Base-by-base conservation (phyloP, 805 yeast genomes). In the Starmerella cellae region DNA sequence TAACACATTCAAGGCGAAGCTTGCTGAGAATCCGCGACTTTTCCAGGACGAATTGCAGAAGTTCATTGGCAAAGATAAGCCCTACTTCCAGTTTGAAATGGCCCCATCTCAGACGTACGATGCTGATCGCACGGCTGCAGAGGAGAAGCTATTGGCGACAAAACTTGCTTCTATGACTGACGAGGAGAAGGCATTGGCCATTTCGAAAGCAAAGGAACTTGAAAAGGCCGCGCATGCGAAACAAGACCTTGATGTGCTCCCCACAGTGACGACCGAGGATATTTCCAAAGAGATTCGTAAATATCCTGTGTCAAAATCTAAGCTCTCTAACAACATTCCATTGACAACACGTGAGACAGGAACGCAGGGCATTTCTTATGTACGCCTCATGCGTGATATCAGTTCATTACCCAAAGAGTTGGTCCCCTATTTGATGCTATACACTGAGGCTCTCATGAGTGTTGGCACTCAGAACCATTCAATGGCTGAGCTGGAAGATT, bases 401-500 rank as follows among this genome's bases (percentile, higher is more conserved):
- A 62, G 72, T 8, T 47, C 62, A 3, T 56, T 88, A 5, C 88
- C 94, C 11, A 50, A 62, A 2, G 74, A 75, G 5, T 65, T 82
- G 37, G 69, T 78, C 42, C 76, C 79, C 29, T 85, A 73, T 50
- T 58, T 91, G 46, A 82, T 95, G 0, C 59, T 91, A 35, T 91
- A 82, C 62, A 66, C 79, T 9, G 80, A 78, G 23, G 79, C 94
- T 37, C 64, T 91, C 46, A 80, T 94, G 3, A 83, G 78, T 56
- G 67, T 91, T 48, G 98, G 98, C n/a, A 88, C 98, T 1, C 58
- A 65, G 6, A 55, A 60, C 8, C 76, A 79, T 45, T 19, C 33
- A 4, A 82, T 82, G 72, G 81, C 83, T 19, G 79, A 77, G 29
- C 70, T 91, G 44, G 97, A 88, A 56, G 85, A 87, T 51, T 75